Percentiles rank a stretch among this genome's conserved stretches.
phyloP scores from a whole-genome alignment of 805 yeast genomes.

The Sporopachydermia lactativora region DNA sequence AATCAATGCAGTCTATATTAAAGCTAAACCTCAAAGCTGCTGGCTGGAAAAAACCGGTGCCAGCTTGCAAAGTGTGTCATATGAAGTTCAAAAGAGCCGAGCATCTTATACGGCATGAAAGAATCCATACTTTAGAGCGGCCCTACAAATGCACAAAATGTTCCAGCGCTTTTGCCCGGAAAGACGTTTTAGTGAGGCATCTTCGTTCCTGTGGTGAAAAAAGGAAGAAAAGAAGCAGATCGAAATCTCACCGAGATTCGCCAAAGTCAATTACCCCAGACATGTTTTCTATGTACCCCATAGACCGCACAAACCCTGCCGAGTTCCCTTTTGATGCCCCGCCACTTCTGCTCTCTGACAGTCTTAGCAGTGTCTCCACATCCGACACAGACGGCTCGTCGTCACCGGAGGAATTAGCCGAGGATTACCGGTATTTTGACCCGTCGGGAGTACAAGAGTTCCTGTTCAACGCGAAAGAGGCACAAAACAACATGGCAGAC shows the following conservation, averaged over 20 bases:
- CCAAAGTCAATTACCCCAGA: too few species aligned
- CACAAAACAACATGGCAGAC: background rate
- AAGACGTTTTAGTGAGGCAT: constrained; percentile 1
- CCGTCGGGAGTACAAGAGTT: background rate
- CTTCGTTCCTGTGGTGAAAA: background rate
- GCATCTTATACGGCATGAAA: background rate
- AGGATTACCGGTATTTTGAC: too few species aligned
- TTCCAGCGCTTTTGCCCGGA: background rate
- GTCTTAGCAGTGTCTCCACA: too few species aligned
- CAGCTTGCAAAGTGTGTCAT: background rate
- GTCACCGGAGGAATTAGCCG: too few species aligned
- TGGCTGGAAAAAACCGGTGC: background rate
- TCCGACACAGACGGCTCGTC: too few species aligned
- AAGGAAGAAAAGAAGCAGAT: background rate
- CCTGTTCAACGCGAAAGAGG: background rate
- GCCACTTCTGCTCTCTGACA: too few species aligned
- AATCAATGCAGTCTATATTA: background rate
- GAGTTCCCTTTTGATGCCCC: too few species aligned
- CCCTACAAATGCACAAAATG: constrained; percentile 1
- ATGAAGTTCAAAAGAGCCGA: constrained; percentile 1
- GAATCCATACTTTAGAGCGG: background rate
- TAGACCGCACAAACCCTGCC: too few species aligned
- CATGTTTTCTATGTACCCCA: too few species aligned
- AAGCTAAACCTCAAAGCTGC: background rate
- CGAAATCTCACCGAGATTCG: too few species aligned